Base-by-base conservation (phyloP, 129 eudicot genomes). In the Flaveria trinervia region DNA sequence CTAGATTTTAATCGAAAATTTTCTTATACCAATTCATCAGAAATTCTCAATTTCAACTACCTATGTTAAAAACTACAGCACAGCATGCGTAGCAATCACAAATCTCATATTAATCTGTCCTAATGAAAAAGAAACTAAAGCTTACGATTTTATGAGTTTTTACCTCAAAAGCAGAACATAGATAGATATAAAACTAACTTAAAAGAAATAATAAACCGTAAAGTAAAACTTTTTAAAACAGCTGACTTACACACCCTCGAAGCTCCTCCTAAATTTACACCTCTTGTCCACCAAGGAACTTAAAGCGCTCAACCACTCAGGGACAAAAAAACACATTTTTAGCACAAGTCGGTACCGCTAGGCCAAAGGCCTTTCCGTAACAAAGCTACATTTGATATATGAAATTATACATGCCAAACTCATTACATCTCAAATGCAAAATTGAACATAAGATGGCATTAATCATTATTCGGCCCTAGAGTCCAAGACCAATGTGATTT, bases 11-110 rank as follows among this genome's bases (percentile, higher is more conserved):
- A 71, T 51, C 10, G 10, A 26, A 71, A 4, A 28, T 51, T 71
- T 71, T n/a, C 23, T n/a, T 9, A 9, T 48, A 51, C 15, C 20
- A 51, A 9, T 1, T 36, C 44, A 30, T 64, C 65, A 14, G 4
- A 62, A 62, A 13, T 13, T 62, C 18, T 4, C 41, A 26, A 6
- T 14, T 13, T 28, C 43, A 26, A 62, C 30, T 11, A 54, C 61
- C 43, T 28, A 50, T 15, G 16, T 71, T 46, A 28, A 71, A 50
- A 71, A n/a, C 64, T 51, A 51, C 16, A 48, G 4, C 26, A 54
- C 48, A 28, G n/a, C 28, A 71, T 46, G 10, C 48, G 65, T 18
- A 51, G 30, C 46, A 71, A 71, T 71, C 50, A 52, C 65, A 51
- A 51, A 51, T n/a, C 6, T 36, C 71, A 66, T n/a, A n/a, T n/a